Conservation (phyloP, 202 grass and related monocot species). For the Sporobolus alterniflorus region DNA sequence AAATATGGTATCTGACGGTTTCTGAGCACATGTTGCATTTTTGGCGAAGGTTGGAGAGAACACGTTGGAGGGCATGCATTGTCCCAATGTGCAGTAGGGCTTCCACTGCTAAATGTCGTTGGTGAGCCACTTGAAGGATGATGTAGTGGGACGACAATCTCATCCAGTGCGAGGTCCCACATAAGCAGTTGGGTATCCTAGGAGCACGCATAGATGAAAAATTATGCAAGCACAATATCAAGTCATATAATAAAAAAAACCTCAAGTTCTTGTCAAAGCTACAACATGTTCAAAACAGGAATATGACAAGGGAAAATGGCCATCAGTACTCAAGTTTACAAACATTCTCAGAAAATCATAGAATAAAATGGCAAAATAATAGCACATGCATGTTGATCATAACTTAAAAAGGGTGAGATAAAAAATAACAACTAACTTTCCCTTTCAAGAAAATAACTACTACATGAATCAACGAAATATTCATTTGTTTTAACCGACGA, state of each 20-base stretch:
- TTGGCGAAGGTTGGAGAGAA: slow-evolving; percentile 78
- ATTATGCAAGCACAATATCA: not conserved
- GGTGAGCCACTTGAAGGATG: slow-evolving; percentile 79
- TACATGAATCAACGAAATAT: too few relatives aligned
- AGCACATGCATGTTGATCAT: not conserved
- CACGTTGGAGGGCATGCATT: slow-evolving; percentile 63
- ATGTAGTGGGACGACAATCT: slow-evolving; percentile 82
- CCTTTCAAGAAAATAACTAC: not conserved
- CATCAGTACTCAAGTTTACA: not conserved
- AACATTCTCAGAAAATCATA: not conserved
- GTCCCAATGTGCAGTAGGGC: slow-evolving; percentile 87
- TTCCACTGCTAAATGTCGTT: slow-evolving; percentile 73
- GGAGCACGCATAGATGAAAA: not conserved
- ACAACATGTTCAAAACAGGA: not conserved
- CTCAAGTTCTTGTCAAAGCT: not conserved
- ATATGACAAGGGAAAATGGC: not conserved
- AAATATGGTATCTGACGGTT: not conserved
- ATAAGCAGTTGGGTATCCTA: slow-evolving; percentile 89
- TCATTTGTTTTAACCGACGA: too few relatives aligned
- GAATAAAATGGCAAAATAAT: slow-evolving; percentile 1
- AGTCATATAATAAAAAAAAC: not conserved
- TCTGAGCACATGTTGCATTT: slow-evolving; percentile 46
- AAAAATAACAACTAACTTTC: not conserved
- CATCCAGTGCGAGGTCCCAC: slow-evolving; percentile 92
- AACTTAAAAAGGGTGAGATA: not conserved